A percentile compares a stretch with the other conserved stretches of the same genome.
These are phyloP conservation scores for Hypoxylon fragiforme DNA, from an alignment of 495 filamentous ascomycete species.

Conservation along the genomic window DNA sequence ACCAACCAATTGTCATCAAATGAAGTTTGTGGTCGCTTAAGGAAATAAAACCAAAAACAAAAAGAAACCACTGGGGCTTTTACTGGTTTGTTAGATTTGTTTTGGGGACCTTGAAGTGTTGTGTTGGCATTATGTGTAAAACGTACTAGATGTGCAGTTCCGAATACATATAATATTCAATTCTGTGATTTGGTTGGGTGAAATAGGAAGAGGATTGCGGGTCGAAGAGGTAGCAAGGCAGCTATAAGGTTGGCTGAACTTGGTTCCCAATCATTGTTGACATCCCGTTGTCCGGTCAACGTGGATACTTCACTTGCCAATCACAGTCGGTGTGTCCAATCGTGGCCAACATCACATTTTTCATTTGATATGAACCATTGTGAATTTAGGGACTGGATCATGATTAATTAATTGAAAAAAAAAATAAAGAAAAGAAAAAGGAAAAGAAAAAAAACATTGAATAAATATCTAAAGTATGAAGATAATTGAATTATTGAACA, in stretches of 20 bases:
- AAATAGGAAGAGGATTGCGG: constrained; percentile 20
- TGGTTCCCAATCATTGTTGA: constrained; percentile 24
- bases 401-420: too few relatives aligned
- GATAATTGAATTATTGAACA: too few relatives aligned
- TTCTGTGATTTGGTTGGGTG: constrained; percentile 22
- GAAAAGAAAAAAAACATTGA: too few relatives aligned
- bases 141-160: too few relatives aligned
- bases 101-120: constrained; percentile 20
- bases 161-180: constrained; percentile 5
- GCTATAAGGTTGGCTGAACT: background rate
- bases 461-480: too few relatives aligned
- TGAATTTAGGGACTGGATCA: background rate
- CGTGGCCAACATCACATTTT: constrained; percentile 8
- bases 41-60: too few relatives aligned
- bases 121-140: too few relatives aligned
- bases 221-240: constrained; percentile 1
- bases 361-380: background rate
- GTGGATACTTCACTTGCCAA: background rate
- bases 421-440: too few relatives aligned
- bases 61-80: too few relatives aligned
- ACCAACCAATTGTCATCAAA: background rate
- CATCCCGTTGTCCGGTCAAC: constrained; percentile 21
- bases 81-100: too few relatives aligned
- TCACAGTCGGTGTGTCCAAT: constrained; percentile 12
- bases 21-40: too few relatives aligned